Evolutionary conservation across 2,329 filamentous ascomycete genomes (phyloP).

Genomic region (Stagonosporopsis chrysanthemi): DNA sequence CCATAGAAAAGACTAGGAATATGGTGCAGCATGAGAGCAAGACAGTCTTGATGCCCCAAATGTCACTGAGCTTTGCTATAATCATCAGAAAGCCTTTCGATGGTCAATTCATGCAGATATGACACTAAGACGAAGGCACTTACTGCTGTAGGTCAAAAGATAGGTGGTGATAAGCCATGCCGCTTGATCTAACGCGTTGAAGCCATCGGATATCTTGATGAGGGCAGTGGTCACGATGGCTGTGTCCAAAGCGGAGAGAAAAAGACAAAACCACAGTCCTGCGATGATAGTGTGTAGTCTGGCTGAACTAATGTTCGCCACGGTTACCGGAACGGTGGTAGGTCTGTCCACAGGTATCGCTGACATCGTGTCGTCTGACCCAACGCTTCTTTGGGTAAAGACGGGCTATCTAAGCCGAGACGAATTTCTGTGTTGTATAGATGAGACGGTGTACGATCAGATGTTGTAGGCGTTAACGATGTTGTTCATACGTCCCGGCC

Average conservation of each 20-base stretch:
- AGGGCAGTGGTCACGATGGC: slow-evolving; percentile 45
- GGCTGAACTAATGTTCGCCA: slow-evolving; percentile 31
- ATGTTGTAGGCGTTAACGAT: too few species aligned
- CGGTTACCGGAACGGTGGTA: slow-evolving; percentile 8
- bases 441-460: too few species aligned
- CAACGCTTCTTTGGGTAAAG: too few species aligned
- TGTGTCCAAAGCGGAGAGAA: slow-evolving; percentile 43
- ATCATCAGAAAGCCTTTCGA: slow-evolving; percentile 43
- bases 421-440: too few species aligned
- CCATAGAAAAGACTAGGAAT: slow-evolving; percentile 45
- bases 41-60: slow-evolving; percentile 37
- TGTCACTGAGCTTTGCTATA: slow-evolving; percentile 43
- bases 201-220: slow-evolving; percentile 40
- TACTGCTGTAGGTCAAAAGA: slow-evolving; percentile 43
- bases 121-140: not conserved
- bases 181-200: slow-evolving; percentile 36
- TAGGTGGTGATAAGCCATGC: slow-evolving; percentile 46
- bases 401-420: too few species aligned
- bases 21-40: slow-evolving; percentile 32
- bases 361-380: not conserved
- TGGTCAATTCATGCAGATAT: not conserved
- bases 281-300: slow-evolving; percentile 40
- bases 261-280: slow-evolving; percentile 45
- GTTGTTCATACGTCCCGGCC: too few species aligned
- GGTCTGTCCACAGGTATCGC: not conserved